A percentile compares a stretch with the other conserved stretches of the same genome.
Conservation (phyloP, 768 basidiomycete genomes). For the Pisolithus albus region DNA sequence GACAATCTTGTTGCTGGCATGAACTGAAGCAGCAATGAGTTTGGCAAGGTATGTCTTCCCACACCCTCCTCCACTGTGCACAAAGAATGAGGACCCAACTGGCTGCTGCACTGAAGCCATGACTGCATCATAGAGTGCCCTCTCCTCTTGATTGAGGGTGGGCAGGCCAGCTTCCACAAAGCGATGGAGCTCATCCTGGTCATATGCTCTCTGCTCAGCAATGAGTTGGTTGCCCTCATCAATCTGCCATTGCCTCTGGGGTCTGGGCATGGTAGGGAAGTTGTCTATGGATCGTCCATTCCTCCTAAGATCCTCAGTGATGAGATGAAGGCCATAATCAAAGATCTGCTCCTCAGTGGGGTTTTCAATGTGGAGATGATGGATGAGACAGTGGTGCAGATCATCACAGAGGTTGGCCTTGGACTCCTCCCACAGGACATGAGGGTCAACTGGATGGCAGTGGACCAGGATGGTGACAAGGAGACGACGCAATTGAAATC, state of each 20-base stretch:
- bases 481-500: slow-evolving; percentile 26
- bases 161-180: slow-evolving; percentile 4
- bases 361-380: no score
- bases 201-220: slow-evolving; percentile 4
- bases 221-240: slow-evolving; percentile 13
- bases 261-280: not conserved
- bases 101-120: slow-evolving; percentile 18
- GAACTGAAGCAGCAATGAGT: slow-evolving; percentile 25
- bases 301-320: no score
- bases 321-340: no score
- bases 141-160: slow-evolving; percentile 28
- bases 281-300: not conserved
- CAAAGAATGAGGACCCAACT: slow-evolving; percentile 25
- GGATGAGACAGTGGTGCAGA: no score
- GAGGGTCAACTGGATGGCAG: no score
- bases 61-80: slow-evolving; percentile 37
- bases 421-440: no score
- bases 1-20: slow-evolving; percentile 25
- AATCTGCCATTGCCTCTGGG: slow-evolving; percentile 12
- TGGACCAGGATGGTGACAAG: slow-evolving; percentile 22
- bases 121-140: slow-evolving; percentile 21
- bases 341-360: no score
- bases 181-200: slow-evolving; percentile 4
- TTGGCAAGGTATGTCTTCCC: slow-evolving; percentile 43
- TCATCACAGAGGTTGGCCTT: no score